phyloP scores from a whole-genome alignment of 805 yeast genomes.

The Hanseniaspora pseudoguilliermondii region DNA sequence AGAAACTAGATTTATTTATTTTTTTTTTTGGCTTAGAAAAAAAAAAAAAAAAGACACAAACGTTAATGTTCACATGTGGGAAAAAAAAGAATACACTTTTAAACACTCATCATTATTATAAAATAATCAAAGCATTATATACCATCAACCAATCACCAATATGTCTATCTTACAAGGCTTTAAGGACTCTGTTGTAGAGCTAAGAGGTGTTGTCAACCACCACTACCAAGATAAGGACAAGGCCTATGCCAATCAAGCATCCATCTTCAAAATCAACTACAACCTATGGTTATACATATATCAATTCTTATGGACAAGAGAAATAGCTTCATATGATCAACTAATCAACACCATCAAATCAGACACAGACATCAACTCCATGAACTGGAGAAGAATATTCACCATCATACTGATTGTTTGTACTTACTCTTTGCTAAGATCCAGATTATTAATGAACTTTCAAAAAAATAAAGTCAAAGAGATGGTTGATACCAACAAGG shows the following conservation, averaged over 20 bases:
- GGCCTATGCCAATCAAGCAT: background rate
- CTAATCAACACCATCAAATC: background rate
- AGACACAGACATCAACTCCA: constrained; percentile 18
- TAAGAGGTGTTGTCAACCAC: constrained; percentile 8
- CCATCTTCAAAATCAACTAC: constrained; percentile 9
- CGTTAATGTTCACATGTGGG: no score
- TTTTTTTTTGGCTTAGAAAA: no score
- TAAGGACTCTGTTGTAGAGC: constrained; percentile 1
- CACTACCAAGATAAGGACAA: constrained; percentile 8
- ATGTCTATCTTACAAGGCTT: constrained; percentile 1
- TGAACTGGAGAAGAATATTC: constrained; percentile 12
- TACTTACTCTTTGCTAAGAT: constrained; percentile 47
- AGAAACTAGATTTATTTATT: no score
- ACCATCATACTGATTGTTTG: constrained; percentile 37
- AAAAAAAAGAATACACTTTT: no score
- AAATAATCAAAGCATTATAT: background rate
- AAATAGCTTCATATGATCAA: background rate
- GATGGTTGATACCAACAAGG: constrained; percentile 21
- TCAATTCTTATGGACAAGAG: constrained; percentile 1
- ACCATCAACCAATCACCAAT: no score
- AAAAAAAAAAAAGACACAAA: no score
- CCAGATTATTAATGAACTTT: constrained; percentile 40
- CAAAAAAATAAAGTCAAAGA: constrained; percentile 36
- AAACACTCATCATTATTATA: no score
- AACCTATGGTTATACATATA: constrained; percentile 9